These are phyloP conservation scores for Colletotrichum liriopes DNA, from an alignment of 2,329 filamentous ascomycete genomes.

Conservation along the genomic window DNA sequence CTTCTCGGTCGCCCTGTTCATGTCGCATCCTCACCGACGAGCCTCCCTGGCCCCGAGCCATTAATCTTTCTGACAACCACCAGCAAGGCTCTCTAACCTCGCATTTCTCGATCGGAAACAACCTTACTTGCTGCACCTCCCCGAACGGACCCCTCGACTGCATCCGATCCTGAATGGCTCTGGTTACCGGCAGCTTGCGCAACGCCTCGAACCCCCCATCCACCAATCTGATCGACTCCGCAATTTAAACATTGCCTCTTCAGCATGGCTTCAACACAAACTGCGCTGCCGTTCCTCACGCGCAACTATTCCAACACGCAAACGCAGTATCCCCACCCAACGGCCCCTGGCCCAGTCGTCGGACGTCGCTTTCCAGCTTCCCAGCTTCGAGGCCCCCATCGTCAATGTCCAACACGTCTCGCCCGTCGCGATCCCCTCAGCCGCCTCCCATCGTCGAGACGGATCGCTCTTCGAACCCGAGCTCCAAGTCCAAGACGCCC, in stretches of 20 bases:
- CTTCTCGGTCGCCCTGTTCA: conserved; percentile 27
- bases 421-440: conserved; percentile 70
- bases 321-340: conserved; percentile 52
- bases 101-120: conserved; percentile 35
- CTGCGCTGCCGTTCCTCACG: conserved; percentile 60
- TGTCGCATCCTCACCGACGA: conserved; percentile 29
- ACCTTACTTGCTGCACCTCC: conserved; percentile 37
- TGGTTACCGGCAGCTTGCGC: conserved; percentile 38
- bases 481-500: conserved; percentile 72
- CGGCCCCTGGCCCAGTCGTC: conserved; percentile 53
- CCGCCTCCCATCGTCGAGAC: conserved; percentile 63
- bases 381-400: conserved; percentile 72
- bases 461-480: conserved; percentile 72
- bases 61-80: conserved; percentile 15
- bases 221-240: conserved; percentile 36
- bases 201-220: conserved; percentile 23
- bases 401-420: conserved; percentile 69
- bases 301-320: conserved; percentile 57
- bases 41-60: conserved; percentile 28
- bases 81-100: conserved; percentile 24
- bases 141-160: conserved; percentile 39
- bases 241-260: conserved; percentile 30
- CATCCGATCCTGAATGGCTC: conserved; percentile 34
- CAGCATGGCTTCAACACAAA: conserved; percentile 58
- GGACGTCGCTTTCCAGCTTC: conserved; percentile 76